Percentiles rank a stretch among this genome's conserved stretches.
Evolutionary conservation across 179 eudicot species (phyloP).

Genomic region (Beta lomatogona): DNA sequence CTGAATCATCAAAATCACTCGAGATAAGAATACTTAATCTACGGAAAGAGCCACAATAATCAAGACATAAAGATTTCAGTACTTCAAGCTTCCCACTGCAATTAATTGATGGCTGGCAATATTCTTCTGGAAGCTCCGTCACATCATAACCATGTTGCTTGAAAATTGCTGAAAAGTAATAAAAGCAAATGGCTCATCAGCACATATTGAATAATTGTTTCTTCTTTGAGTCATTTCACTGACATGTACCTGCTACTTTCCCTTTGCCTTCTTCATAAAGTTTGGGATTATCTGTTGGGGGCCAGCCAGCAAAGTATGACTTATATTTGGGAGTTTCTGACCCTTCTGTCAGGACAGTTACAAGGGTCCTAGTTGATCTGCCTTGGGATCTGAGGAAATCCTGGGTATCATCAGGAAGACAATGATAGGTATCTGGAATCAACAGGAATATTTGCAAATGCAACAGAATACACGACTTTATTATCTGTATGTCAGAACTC

Average conservation of each 20-base stretch:
- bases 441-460: constrained; percentile 9
- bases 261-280: constrained; percentile 65
- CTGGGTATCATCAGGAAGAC: constrained; percentile 5
- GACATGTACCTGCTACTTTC: constrained; percentile 60
- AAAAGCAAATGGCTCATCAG: constrained; percentile 2
- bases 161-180: constrained; percentile 13
- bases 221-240: background rate
- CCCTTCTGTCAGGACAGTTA: constrained; percentile 50
- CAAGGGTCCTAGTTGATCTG: constrained; percentile 13
- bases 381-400: constrained; percentile 24
- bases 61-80: background rate
- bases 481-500: background rate
- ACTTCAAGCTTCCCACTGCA: constrained; percentile 22
- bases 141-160: constrained; percentile 21
- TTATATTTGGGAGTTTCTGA: constrained; percentile 57
- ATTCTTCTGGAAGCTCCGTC: constrained; percentile 16
- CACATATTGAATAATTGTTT: background rate
- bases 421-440: background rate
- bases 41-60: background rate
- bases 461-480: background rate
- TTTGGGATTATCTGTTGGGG: constrained; percentile 42
- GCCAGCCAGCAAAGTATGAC: constrained; percentile 60
- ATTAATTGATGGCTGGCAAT: constrained; percentile 10
- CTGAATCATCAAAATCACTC: constrained; percentile 6
- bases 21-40: constrained; percentile 1